Conservation (phyloP, 176 grass and related monocot genomes). For the sorghum (Sorghum bicolor) region DNA sequence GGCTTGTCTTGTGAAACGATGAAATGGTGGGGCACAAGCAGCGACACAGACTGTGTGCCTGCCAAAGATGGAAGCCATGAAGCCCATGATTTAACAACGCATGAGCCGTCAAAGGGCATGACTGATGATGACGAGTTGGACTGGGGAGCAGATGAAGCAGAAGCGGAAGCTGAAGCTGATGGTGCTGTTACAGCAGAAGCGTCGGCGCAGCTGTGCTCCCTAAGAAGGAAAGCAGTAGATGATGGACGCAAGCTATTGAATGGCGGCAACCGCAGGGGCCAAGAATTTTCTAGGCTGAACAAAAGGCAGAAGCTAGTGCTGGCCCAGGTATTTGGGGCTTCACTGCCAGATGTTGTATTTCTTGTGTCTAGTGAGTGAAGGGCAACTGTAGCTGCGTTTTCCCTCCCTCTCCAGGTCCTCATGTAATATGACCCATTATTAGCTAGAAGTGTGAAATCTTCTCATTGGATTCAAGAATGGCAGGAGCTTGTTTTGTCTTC, state of each 20-base stretch:
- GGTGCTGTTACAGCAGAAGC: slow-evolving; percentile 26
- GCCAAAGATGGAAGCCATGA: slow-evolving; percentile 41
- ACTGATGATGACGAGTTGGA: slow-evolving; percentile 61
- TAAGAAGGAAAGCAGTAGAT: slow-evolving; percentile 70
- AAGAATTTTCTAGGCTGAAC: slow-evolving; percentile 41
- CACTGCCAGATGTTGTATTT: slow-evolving; percentile 42
- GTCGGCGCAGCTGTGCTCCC: slow-evolving; percentile 52
- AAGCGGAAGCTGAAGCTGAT: slow-evolving; percentile 28
- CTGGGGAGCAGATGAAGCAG: slow-evolving; percentile 47
- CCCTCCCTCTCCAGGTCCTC: background rate
- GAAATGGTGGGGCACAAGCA: slow-evolving; percentile 78
- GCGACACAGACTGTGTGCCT: slow-evolving; percentile 17
- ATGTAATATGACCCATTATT: background rate
- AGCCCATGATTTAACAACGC: slow-evolving; percentile 31
- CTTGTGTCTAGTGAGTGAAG: slow-evolving; percentile 1
- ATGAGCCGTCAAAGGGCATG: slow-evolving; percentile 37
- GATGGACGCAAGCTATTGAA: slow-evolving; percentile 55
- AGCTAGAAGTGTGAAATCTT: background rate
- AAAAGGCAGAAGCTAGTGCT: slow-evolving; percentile 69
- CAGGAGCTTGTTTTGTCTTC: background rate
- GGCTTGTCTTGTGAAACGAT: slow-evolving; percentile 53
- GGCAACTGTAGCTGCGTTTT: background rate
- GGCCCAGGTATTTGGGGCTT: slow-evolving; percentile 70
- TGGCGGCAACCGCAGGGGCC: slow-evolving; percentile 12
- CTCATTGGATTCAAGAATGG: background rate